These are phyloP conservation scores for Leccinum fibrillosum DNA, from an alignment of 768 basidiomycete genomes.

Conservation along the genomic window DNA sequence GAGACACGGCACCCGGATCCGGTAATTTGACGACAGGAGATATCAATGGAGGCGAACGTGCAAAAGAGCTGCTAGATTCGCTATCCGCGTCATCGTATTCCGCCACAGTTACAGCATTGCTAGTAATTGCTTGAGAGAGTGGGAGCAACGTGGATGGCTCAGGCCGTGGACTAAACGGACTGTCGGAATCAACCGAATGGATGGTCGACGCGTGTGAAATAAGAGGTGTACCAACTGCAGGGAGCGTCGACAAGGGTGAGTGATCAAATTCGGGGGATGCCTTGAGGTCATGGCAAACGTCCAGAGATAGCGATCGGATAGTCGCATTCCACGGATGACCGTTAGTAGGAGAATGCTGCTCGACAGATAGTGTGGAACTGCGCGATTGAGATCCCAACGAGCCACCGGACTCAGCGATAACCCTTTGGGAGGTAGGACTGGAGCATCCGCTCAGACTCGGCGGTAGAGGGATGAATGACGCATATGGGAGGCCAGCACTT, in stretches of 20 bases:
- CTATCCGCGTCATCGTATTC: constrained; percentile 15
- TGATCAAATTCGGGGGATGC: constrained; percentile 23
- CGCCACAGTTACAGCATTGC: background rate
- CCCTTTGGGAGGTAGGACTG: constrained; percentile 29
- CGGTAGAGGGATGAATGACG: constrained; percentile 30
- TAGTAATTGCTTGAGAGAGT: constrained; percentile 17
- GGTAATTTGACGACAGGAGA: constrained; percentile 31
- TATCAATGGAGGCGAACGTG: constrained; percentile 26
- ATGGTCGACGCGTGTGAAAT: constrained; percentile 12
- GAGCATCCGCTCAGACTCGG: constrained; percentile 30
- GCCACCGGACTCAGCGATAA: constrained; percentile 9
- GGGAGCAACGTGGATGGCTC: constrained; percentile 18
- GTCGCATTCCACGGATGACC: constrained; percentile 11
- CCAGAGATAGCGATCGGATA: constrained; percentile 9
- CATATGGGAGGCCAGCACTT: constrained; percentile 17
- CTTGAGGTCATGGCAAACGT: constrained; percentile 5
- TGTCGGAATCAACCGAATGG: constrained; percentile 13
- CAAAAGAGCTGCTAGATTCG: constrained; percentile 22
- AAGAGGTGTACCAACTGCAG: constrained; percentile 29
- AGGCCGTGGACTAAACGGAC: constrained; percentile 31
- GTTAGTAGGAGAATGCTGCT: constrained; percentile 25
- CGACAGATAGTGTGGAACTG: constrained; percentile 30
- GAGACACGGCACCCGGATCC: constrained; percentile 21
- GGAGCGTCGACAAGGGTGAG: constrained; percentile 31
- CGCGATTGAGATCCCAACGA: constrained; percentile 25